Evolutionary conservation across 345 rosid genomes (phyloP).

Genomic region (Eucalyptus marginata): DNA sequence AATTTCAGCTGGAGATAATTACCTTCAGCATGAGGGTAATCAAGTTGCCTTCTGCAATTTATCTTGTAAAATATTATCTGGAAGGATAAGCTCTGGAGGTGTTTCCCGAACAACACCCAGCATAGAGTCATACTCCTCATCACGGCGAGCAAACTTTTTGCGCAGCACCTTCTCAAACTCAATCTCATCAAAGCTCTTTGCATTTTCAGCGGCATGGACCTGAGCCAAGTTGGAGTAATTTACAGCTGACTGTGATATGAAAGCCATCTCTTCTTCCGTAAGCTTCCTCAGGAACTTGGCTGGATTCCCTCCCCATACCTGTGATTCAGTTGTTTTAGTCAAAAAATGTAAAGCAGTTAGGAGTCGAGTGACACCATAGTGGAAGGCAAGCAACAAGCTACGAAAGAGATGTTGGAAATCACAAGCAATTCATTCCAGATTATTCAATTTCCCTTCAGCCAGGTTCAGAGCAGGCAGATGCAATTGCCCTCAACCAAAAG

Average conservation of each 20-base stretch:
- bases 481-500: background rate
- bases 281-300: slow-evolving; percentile 92
- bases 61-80: slow-evolving; percentile 40
- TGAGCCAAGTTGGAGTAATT: slow-evolving; percentile 83
- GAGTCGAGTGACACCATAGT: background rate
- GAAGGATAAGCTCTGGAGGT: slow-evolving; percentile 51
- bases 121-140: slow-evolving; percentile 71
- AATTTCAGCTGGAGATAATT: background rate
- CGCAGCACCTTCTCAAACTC: slow-evolving; percentile 90
- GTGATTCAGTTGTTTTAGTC: background rate
- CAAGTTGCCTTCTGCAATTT: slow-evolving; percentile 29
- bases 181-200: slow-evolving; percentile 67
- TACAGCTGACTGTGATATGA: slow-evolving; percentile 63
- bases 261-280: slow-evolving; percentile 54
- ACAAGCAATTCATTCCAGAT: background rate
- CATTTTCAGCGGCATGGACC: slow-evolving; percentile 87
- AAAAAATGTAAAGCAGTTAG: slow-evolving; percentile 39
- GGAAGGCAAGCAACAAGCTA: background rate
- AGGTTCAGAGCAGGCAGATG: background rate
- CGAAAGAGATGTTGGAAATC: background rate
- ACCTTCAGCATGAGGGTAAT: background rate
- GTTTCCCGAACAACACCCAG: slow-evolving; percentile 73
- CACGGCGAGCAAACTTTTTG: slow-evolving; percentile 53
- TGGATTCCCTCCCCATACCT: slow-evolving; percentile 99
- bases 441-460: background rate